Evolutionary conservation across 2,329 filamentous ascomycete species (phyloP).

Genomic region (Metarhizium sp.): DNA sequence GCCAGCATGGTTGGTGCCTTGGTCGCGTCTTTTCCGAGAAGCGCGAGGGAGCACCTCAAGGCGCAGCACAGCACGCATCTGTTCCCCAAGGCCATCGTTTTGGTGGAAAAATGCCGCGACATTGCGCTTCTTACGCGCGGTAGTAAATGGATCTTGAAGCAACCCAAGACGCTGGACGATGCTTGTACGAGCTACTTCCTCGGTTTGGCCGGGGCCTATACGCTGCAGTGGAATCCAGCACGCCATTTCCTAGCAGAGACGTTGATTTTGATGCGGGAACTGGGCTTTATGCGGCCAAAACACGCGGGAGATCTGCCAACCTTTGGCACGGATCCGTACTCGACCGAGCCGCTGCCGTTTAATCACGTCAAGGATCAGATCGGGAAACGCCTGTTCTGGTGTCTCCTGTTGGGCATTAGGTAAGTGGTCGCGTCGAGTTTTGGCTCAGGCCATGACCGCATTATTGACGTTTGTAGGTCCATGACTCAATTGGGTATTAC

Average conservation of each 20-base stretch:
- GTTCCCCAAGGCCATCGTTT: constrained; percentile 58
- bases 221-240: constrained; percentile 56
- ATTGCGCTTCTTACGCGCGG: constrained; percentile 61
- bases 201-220: constrained; percentile 57
- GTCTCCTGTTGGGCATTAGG: constrained; percentile 65
- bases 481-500: constrained; percentile 68
- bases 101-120: constrained; percentile 62
- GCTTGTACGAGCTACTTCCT: constrained; percentile 70
- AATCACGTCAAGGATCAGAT: constrained; percentile 66
- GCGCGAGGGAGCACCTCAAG: constrained; percentile 61
- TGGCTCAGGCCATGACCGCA: not conserved
- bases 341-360: constrained; percentile 37
- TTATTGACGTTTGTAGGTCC: constrained; percentile 37
- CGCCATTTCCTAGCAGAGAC: constrained; percentile 66
- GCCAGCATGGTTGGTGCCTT: constrained; percentile 65
- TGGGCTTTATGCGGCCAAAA: constrained; percentile 54
- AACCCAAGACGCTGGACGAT: constrained; percentile 40
- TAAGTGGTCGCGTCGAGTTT: constrained; percentile 17
- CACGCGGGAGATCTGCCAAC: constrained; percentile 27
- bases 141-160: constrained; percentile 36
- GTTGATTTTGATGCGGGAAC: constrained; percentile 56
- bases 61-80: constrained; percentile 51
- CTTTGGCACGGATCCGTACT: constrained; percentile 30
- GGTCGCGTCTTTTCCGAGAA: constrained; percentile 69
- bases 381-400: constrained; percentile 76